Percentiles rank a stretch among this genome's conserved stretches.
These are phyloP conservation scores for Fraxinus angustifolia DNA, from an alignment of 305 asterid genomes.

Conservation along the genomic window DNA sequence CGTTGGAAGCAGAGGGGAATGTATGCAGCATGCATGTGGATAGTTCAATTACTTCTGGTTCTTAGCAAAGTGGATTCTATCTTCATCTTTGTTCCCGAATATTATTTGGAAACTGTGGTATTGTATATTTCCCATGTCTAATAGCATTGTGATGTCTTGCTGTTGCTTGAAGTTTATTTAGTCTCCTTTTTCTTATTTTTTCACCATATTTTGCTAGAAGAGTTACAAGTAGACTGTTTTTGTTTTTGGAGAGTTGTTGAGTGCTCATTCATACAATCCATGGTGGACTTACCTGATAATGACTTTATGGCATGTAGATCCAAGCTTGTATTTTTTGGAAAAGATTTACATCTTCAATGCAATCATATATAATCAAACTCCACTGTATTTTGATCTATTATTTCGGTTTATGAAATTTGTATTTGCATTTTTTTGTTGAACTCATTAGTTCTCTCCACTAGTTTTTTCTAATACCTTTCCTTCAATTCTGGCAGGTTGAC, in stretches of 20 bases:
- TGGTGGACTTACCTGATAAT: neutral
- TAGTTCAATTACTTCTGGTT: constrained; percentile 80
- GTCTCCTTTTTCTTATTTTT: constrained; percentile 13
- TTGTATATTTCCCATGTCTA: constrained; percentile 18
- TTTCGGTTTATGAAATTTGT: neutral
- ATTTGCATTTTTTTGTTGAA: neutral
- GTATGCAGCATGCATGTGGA: constrained; percentile 93
- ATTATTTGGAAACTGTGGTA: constrained; percentile 93
- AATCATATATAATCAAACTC: neutral
- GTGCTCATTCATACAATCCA: neutral
- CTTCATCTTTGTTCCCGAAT: constrained; percentile 79
- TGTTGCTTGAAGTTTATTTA: constrained; percentile 14
- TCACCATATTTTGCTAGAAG: constrained; percentile 10
- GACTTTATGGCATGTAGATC: neutral
- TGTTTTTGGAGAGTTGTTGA: neutral
- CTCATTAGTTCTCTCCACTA: neutral
- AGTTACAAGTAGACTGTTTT: neutral
- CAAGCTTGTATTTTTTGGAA: neutral
- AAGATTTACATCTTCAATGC: neutral
- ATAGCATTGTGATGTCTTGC: constrained; percentile 5
- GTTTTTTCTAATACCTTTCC: constrained; percentile 20
- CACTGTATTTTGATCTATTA: neutral
- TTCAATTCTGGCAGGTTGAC: constrained; percentile 65
- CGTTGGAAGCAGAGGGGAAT: constrained; percentile 97
- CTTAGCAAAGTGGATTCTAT: constrained; percentile 76